These are phyloP conservation scores for Hygrophoropsis aurantiaca DNA, from an alignment of 768 basidiomycete species.

Conservation along the genomic window DNA sequence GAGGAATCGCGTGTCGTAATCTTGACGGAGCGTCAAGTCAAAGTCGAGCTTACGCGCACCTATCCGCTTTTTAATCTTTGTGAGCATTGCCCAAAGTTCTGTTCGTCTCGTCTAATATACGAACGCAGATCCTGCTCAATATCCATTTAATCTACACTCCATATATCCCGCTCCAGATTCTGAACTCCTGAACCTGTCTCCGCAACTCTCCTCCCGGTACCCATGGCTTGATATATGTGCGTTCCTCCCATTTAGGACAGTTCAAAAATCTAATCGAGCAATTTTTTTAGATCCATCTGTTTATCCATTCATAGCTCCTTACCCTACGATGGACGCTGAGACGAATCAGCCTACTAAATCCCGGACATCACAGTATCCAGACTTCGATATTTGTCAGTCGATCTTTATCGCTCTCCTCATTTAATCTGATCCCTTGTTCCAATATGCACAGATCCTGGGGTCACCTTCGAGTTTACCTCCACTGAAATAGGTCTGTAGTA, in stretches of 20 bases:
- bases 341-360: conserved; percentile 3
- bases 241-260: conserved; percentile 7
- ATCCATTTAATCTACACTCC: conserved; percentile 37
- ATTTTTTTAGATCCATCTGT: conserved; percentile 18
- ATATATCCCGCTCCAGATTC: conserved; percentile 31
- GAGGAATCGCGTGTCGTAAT: background rate
- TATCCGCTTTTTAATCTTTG: conserved; percentile 31
- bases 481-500: too few species aligned
- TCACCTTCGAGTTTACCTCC: too few species aligned
- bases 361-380: conserved; percentile 12
- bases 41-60: background rate
- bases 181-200: conserved; percentile 4
- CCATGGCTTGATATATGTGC: conserved; percentile 39
- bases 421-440: too few species aligned
- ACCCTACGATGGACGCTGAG: conserved; percentile 10
- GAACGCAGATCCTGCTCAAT: conserved; percentile 36
- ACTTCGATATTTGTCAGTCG: conserved; percentile 30
- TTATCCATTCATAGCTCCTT: conserved; percentile 19
- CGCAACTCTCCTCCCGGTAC: conserved; percentile 22
- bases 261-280: background rate
- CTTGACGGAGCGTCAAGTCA: too few species aligned
- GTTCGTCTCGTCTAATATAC: background rate
- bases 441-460: too few species aligned
- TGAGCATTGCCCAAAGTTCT: conserved; percentile 18
- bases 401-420: too few species aligned